Base-by-base conservation (phyloP, 495 filamentous ascomycete genomes). In the Cladorrhinum samala region DNA sequence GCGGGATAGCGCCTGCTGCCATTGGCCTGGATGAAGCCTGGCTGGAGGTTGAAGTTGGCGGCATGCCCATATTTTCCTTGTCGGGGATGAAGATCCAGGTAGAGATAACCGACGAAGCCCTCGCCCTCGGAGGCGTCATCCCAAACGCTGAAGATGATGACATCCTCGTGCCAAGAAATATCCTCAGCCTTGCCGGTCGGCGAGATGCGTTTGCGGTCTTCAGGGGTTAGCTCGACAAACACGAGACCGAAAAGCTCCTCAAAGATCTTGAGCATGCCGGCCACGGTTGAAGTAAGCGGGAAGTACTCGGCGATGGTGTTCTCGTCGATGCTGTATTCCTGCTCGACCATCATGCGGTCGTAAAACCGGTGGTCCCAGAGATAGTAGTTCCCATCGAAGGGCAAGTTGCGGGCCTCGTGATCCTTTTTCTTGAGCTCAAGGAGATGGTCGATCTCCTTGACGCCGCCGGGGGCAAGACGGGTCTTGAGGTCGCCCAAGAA, bases 241-340 rank as follows among this genome's bases (percentile, higher is more conserved):
- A 84, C 86, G 9, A 98, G 74, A 19, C 93, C 93, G 58, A 98
- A 95, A 0, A 98, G 77, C 65, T 89, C 76, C 69, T 97, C 92
- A 58, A 98, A 97, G 60, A 96, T 95, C 62, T 83, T 75, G 49
- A 98, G 81, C 94, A 97, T 98, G 52, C 88, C 89, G 24, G 79
- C 74, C 46, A 98, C 87, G 2, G 89, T 94, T 2, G 82, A 83
- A 58, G 83, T 79, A 19, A 97, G 72, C 2, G 93, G 92, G 76
- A 97, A 98, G 70, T 93, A 97, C 67, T 98, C 90, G 19, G 92
- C 83, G 59, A 98, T 88, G 49, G 86, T 82, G 65, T 90, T 82
- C 56, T 95, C 88, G 63, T 98, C 91, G 27, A 98, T 80, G 54
- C 79, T 82, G 66, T 85, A 96, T 57, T 97, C 87, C 62, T 88